Base-by-base conservation (phyloP, 2,329 filamentous ascomycete genomes). In the Calonectria hawksworthii region DNA sequence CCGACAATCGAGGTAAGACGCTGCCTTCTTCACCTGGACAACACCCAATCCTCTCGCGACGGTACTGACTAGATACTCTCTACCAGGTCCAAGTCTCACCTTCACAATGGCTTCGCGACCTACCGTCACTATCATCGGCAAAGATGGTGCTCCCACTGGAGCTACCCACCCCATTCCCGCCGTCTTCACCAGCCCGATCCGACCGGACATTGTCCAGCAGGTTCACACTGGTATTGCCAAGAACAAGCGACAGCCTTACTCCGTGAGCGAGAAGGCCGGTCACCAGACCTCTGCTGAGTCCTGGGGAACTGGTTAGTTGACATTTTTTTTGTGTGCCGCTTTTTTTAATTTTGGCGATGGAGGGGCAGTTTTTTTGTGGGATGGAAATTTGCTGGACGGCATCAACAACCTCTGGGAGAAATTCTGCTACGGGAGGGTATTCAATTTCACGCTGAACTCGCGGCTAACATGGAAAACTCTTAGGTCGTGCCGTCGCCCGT, bases 281-380 rank as follows among this genome's bases (percentile, higher is more conserved):
- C 97, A 99, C 92, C 97, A 99, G 92, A 99, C 97, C 87, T 98
- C 95, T 90, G 97, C 97, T 87, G 97, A 99, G 93, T 99, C 98
- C 83, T 99, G 97, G 97, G 96, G 96, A 94, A 99, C 96, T 91
- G 96, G 95, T 98, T 88, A 90, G 94, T 94, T 82, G 75, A 76
- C 44, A 69, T 68, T 73, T 79, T 71, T 65, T 70, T 68, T 69
- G 38, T 70, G 73, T 68, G 67, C 70, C 68, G 63, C 68, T 67
- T 67, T 30, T 56, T 52, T 8, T 28, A 44, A 63, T 73, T 66
- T 41, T 71, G 73, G 64, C 38, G 30, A 28, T 66, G 47, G 65
- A 75, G 75, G 75, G 72, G 71, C 70, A 61, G n/a, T 67, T 76
- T 76, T 79, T 79, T 73, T 75, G 78, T 72, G 76, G 66, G 75